Evolutionary conservation across 169 alveolate genomes (phyloP), one percentile per base, ranked within the genome.

Genomic region (Cryptosporidium tyzzeri): DNA sequence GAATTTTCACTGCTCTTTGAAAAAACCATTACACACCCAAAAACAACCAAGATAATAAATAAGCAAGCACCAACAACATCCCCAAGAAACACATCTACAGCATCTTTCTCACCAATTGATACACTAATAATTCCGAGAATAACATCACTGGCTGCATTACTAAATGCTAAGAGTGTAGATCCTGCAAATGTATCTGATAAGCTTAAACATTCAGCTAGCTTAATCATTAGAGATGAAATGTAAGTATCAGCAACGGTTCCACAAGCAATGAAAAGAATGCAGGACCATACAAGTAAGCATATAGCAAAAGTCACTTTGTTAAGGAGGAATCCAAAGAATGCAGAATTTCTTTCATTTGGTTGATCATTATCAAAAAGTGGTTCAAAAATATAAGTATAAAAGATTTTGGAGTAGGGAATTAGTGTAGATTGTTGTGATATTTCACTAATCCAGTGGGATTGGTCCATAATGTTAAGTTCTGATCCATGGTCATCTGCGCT

Each of bases 141-240:
- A 33, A 80, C 89, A 80, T 80, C 89, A 29, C 89, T 80, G 6
- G 89, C 89, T 44, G 89, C 73, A 39, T 80, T 80, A 26, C 89
- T 80, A 45, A 80, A 80, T 21, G 89, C 89, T 55, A 80, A 65
- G 16, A 80, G 75, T 3, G 89, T 80, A n/a, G 89, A 80, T 0
- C 89, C 89, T 14, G 89, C 74, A 62, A 80, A 80, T 4, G 89
- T 80, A 80, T 80, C 89, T 12, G 89, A 80, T 29, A 80, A 50
- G 2, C 50, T 80, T 50, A 80, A 18, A 26, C 89, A 80, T 21
- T 80, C 89, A 39, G 89, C 75, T 21, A 80, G 35, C 3, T 62
- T 80, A 26, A 80, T 80, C 89, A 80, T 80, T 16, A 80, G 26
- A 9, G 89, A 80, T 5, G 89, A 80, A 37, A 80, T 80, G 18